Conservation (phyloP, 768 basidiomycete genomes). For the Candolleomyces efflorescens region DNA sequence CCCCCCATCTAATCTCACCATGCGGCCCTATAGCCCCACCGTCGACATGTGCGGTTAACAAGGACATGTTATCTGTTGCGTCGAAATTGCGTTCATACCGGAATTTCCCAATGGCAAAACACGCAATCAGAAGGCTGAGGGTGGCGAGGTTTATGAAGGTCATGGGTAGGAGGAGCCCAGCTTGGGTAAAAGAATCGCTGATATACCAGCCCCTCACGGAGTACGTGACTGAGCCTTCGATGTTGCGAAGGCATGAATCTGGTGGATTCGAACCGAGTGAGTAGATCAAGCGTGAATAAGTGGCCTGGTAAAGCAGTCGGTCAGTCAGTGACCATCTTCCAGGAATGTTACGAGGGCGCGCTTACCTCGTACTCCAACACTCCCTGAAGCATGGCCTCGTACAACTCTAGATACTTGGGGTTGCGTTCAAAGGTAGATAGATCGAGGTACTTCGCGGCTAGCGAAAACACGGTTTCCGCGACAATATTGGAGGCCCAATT, state of each 20-base stretch:
- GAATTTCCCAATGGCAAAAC: not conserved
- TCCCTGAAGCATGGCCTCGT: not conserved
- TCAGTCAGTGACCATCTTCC: not conserved
- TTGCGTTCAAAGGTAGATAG: not conserved
- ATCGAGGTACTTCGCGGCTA: not conserved
- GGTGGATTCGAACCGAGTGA: not conserved
- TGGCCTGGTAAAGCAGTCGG: not conserved
- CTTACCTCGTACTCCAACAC: not conserved
- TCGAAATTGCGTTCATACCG: not conserved
- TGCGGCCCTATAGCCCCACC: too few relatives aligned
- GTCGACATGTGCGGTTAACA: too few relatives aligned
- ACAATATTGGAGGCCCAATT: not conserved
- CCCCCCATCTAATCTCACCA: too few relatives aligned
- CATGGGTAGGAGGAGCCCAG: slow-evolving; percentile 1
- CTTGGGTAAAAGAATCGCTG: not conserved
- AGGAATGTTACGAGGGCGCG: not conserved
- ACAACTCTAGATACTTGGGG: not conserved
- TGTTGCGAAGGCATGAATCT: not conserved
- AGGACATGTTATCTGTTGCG: not conserved
- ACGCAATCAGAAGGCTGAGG: not conserved
- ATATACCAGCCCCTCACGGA: not conserved
- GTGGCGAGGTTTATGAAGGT: not conserved
- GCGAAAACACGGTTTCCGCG: not conserved
- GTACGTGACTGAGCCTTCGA: not conserved
- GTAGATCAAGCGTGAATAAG: slow-evolving; percentile 1